These are phyloP conservation scores for Primulina huaijiensis DNA, from an alignment of 257 asterid genomes.

Conservation along the genomic window DNA sequence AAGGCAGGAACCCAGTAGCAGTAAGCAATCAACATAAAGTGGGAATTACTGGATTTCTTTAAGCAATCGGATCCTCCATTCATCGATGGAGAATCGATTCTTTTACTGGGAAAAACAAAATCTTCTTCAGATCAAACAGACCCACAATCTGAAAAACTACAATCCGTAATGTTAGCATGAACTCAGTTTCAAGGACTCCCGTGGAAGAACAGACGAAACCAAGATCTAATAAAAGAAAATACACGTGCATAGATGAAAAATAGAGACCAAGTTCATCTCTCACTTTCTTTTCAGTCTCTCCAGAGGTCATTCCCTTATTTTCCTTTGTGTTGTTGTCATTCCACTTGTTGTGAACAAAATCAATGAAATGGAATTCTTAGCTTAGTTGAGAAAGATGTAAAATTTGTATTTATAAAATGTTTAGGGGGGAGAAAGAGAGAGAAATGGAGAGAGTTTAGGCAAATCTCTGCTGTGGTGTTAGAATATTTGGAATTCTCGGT, in stretches of 20 bases:
- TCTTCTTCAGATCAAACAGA: constrained; percentile 25
- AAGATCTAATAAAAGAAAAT: constrained; percentile 43
- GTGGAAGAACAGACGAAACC: constrained; percentile 25
- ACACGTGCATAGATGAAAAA: constrained; percentile 33
- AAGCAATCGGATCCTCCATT: constrained; percentile 44
- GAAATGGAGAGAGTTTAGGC: constrained; percentile 30
- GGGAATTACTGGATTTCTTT: constrained; percentile 36
- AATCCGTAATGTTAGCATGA: constrained; percentile 8
- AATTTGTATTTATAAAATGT: constrained; percentile 20
- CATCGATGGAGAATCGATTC: constrained; percentile 31
- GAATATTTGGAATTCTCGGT: constrained; percentile 42
- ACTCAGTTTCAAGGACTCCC: constrained; percentile 16
- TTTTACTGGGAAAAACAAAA: constrained; percentile 25
- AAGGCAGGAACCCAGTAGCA: constrained; percentile 24
- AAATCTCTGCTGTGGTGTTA: constrained; percentile 58
- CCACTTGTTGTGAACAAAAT: constrained; percentile 43
- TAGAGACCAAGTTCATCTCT: constrained; percentile 40
- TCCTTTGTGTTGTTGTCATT: constrained; percentile 40
- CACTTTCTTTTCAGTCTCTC: constrained; percentile 30
- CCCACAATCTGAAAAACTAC: constrained; percentile 4
- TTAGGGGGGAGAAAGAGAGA: constrained; percentile 15
- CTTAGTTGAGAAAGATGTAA: constrained; percentile 39
- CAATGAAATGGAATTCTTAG: constrained; percentile 48
- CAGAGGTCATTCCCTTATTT: constrained; percentile 49
- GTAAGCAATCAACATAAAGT: constrained; percentile 25